Percentiles rank a stretch among this genome's conserved stretches.
phyloP scores from a whole-genome alignment of 805 yeast genomes.

The Candida silvatica region DNA sequence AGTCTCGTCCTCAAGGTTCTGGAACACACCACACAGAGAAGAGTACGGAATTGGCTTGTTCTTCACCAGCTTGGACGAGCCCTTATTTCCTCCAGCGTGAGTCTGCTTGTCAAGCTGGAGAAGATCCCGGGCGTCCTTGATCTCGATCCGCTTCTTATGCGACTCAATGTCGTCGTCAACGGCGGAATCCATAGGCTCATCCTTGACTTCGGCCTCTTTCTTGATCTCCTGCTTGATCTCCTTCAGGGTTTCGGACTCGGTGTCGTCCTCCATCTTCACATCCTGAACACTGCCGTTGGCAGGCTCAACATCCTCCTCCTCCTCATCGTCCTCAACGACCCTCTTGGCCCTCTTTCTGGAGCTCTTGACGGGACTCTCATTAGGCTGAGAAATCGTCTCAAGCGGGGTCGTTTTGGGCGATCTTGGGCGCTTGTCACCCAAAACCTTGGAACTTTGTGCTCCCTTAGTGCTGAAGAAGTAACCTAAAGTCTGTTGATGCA shows the following conservation, averaged over 20 bases:
- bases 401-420: no score
- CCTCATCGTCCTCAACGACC: no score
- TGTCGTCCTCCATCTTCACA: no score
- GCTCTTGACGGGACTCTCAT: neutral
- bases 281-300: neutral
- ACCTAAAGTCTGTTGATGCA: no score
- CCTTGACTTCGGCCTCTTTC: no score
- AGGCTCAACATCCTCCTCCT: no score
- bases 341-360: neutral
- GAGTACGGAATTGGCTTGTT: constrained; percentile 25
- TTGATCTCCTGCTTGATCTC: neutral
- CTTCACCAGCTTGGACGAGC: constrained; percentile 1
- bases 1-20: constrained; percentile 68
- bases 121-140: constrained; percentile 17
- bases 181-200: neutral
- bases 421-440: no score
- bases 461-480: no score
- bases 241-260: no score
- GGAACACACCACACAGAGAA: constrained; percentile 57
- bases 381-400: no score
- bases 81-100: neutral
- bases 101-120: constrained; percentile 4
- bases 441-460: no score
- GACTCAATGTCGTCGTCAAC: constrained; percentile 9
- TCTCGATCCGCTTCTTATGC: constrained; percentile 12